Evolutionary conservation across 1,284 basidiomycete species (phyloP).

Genomic region (Sphagnurus paluster): DNA sequence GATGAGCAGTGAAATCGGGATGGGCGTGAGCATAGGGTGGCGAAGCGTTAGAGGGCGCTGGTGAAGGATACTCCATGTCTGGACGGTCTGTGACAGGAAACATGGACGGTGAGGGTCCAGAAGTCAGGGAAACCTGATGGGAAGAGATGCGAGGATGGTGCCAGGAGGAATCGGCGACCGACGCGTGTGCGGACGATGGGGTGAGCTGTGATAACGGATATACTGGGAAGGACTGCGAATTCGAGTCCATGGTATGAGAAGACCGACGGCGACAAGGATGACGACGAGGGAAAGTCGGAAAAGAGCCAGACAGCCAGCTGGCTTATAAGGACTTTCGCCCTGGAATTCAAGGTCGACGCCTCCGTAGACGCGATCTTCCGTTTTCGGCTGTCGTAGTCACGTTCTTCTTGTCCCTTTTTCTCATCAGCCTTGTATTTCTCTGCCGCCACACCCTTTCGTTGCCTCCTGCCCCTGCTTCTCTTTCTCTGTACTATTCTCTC

Average conservation of each 20-base stretch:
- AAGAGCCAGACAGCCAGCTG: constrained; percentile 11
- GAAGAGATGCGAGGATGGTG: constrained; percentile 17
- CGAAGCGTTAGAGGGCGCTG: constrained; percentile 33
- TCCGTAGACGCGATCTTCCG: constrained; percentile 20
- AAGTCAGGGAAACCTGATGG: constrained; percentile 17
- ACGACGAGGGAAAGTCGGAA: constrained; percentile 4
- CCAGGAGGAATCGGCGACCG: constrained; percentile 22
- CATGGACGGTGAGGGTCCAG: constrained; percentile 19
- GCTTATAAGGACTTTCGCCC: constrained; percentile 21
- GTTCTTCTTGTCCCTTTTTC: constrained; percentile 11
- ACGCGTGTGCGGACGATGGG: constrained; percentile 19
- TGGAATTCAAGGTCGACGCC: constrained; percentile 16
- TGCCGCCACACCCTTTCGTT: too few relatives aligned
- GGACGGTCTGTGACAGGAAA: constrained; percentile 19
- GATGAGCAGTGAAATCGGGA: constrained; percentile 8
- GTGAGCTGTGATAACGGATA: constrained; percentile 14
- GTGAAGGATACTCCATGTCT: constrained; percentile 37
- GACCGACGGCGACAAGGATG: neutral
- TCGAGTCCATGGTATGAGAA: constrained; percentile 13
- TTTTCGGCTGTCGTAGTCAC: constrained; percentile 13
- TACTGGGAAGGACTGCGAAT: constrained; percentile 11
- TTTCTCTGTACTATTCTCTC: neutral
- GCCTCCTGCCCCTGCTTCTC: neutral
- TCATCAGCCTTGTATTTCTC: constrained; percentile 1
- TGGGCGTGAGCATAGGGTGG: constrained; percentile 22